Base-by-base conservation (phyloP, 495 filamentous ascomycete species). In the Neurospora sp. region DNA sequence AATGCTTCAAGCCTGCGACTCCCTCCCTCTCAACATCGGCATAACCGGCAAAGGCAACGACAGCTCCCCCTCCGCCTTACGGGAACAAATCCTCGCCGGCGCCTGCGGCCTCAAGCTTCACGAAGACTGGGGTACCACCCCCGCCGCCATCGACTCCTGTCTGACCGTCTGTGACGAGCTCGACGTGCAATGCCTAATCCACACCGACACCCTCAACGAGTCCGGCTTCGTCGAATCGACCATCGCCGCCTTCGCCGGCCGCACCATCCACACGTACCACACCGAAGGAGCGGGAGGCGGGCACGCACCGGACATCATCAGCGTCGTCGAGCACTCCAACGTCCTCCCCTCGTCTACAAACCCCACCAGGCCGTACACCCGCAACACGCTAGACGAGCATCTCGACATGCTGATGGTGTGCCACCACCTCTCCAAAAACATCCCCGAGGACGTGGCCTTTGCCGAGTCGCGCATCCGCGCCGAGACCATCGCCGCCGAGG, bases 361-460 rank as follows among this genome's bases (percentile, higher is more conserved):
- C 82, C 96, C 96, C 0, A 99, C 96, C 18, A 86, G 96, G 3
- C 96, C 96, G 4, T 98, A 90, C 83, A 99, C 96, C 10, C 81
- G 84, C 47, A 99, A 99, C 83, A 99, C 96, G 4, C 87, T 98
- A 0, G 96, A 98, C 74, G 96, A 99, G 83, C 96, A 99, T 82
- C 88, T 98, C 2, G 96, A 98, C 81, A 99, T 99, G 96, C 82
- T 99, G 41, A 98, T 98, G 96, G 93, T 97, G 37, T 99, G 96
- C 87, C 96, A 99, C 78, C 96, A 99, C 78, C 83, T 98, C 22
- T 92, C 89, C 68, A 93, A 91, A 82, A 89, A 96, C 78, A 98
- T 98, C 72, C 93, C 94, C 71, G 96, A 99, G 80, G 96, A 99
- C 80, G 92, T 98, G 18, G 93, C 94, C 2, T 99, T 99, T 76